phyloP scores from a whole-genome alignment of 2,329 filamentous ascomycete species.

The Aspergillus intermedius region DNA sequence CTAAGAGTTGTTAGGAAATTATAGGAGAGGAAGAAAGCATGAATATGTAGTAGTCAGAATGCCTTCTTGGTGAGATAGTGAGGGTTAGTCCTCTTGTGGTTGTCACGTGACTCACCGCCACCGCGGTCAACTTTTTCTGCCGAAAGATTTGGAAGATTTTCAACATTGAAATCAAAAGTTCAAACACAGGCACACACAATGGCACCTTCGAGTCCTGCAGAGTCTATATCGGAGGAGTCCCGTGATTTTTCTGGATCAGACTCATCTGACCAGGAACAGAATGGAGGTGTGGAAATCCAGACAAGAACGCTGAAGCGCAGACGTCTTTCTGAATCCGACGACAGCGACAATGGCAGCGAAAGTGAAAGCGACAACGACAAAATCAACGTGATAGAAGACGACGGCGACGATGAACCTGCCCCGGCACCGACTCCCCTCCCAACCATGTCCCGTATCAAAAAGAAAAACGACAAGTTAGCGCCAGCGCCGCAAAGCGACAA shows the following conservation, averaged over 20 bases:
- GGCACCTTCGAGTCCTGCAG: slow-evolving; percentile 19
- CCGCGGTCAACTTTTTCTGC: slow-evolving; percentile 28
- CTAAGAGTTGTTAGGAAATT: no score
- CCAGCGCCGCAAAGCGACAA: slow-evolving; percentile 8
- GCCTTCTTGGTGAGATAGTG: not conserved
- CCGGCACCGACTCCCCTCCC: slow-evolving; percentile 30
- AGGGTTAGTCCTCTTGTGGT: no score
- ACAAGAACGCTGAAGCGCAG: slow-evolving; percentile 33
- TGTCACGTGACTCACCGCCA: slow-evolving; percentile 18
- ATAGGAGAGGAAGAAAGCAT: no score
- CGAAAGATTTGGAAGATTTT: slow-evolving; percentile 23
- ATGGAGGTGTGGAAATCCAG: slow-evolving; percentile 15
- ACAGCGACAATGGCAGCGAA: not conserved
- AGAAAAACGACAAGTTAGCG: slow-evolving; percentile 24
- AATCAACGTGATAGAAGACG: not conserved
- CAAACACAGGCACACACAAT: slow-evolving; percentile 14
- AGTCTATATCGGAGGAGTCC: slow-evolving; percentile 16
- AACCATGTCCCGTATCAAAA: slow-evolving; percentile 37
- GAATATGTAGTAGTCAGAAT: no score
- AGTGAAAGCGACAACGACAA: not conserved
- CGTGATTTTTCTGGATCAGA: slow-evolving; percentile 10
- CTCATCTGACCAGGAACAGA: slow-evolving; percentile 12
- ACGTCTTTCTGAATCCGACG: slow-evolving; percentile 30
- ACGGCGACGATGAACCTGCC: not conserved
- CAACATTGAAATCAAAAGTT: slow-evolving; percentile 10